These are phyloP conservation scores for Penicillium ucsense DNA, from an alignment of 495 filamentous ascomycete genomes.

Conservation along the genomic window DNA sequence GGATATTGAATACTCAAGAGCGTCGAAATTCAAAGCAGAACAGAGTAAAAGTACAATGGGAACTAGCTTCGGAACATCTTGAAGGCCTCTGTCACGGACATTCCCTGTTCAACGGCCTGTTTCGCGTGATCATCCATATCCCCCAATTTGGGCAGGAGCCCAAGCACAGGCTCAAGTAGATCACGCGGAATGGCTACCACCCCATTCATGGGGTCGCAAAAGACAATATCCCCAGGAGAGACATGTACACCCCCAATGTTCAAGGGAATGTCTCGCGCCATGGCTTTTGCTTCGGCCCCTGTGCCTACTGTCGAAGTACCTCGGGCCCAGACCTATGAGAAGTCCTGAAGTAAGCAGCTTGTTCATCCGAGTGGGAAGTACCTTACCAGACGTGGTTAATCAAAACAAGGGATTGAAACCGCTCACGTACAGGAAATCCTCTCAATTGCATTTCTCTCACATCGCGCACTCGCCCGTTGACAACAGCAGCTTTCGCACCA, in stretches of 20 bases:
- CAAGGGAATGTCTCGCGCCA: constrained; percentile 44
- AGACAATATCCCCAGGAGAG: constrained; percentile 49
- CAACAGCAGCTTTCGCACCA: constrained; percentile 45
- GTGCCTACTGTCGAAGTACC: constrained; percentile 51
- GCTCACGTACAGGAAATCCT: constrained; percentile 36
- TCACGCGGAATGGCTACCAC: constrained; percentile 52
- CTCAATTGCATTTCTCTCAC: constrained; percentile 39
- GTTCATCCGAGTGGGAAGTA: no score
- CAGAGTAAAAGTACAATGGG: no score
- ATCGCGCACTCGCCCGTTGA: constrained; percentile 55
- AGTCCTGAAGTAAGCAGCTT: no score
- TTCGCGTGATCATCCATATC: constrained; percentile 53
- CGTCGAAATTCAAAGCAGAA: no score
- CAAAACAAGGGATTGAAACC: neutral
- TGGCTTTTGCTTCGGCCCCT: constrained; percentile 48
- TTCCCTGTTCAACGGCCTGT: constrained; percentile 47
- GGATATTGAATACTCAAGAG: no score
- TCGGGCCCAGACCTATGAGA: constrained; percentile 42
- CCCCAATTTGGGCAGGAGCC: constrained; percentile 43
- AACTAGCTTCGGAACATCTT: constrained; percentile 26
- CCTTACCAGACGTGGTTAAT: no score
- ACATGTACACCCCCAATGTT: constrained; percentile 40
- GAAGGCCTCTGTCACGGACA: constrained; percentile 49
- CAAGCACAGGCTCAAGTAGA: constrained; percentile 39
- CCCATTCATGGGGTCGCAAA: constrained; percentile 51